Conservation (phyloP, 1,139 yeast species). For the Protomyces gravidus region DNA sequence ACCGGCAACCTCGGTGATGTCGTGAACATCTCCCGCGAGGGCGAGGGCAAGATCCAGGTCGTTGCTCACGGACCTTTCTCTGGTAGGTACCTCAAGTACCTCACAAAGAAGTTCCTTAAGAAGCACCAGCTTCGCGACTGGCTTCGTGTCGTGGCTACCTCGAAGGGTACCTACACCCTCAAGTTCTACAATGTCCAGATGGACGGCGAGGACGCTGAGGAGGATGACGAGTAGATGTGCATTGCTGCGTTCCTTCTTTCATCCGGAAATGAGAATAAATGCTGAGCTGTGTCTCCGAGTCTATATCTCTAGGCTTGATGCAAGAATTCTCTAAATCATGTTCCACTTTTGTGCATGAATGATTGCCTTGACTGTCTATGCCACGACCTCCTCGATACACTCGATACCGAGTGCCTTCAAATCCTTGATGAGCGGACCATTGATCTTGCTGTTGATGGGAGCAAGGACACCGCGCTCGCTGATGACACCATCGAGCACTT, state of each 20-base stretch:
- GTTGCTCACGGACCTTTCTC: conserved; percentile 93
- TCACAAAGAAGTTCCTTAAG: conserved; percentile 30
- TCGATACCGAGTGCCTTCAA: conserved; percentile 83
- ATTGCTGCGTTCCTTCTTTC: not conserved
- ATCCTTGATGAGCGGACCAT: conserved; percentile 83
- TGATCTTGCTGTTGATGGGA: conserved; percentile 85
- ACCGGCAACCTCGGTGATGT: conserved; percentile 96
- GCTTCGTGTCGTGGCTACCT: conserved; percentile 97
- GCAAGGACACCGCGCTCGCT: conserved; percentile 77
- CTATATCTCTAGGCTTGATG: conserved; percentile 17
- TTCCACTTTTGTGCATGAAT: too few species aligned
- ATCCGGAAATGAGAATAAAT: not conserved
- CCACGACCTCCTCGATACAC: conserved; percentile 73
- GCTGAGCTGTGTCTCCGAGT: conserved; percentile 29
- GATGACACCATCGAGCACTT: conserved; percentile 79
- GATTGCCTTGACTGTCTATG: conserved; percentile 27
- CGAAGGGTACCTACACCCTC: conserved; percentile 95
- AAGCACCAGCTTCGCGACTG: conserved; percentile 64
- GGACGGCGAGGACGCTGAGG: conserved; percentile 84
- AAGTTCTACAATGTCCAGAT: conserved; percentile 99
- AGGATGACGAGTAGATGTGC: conserved; percentile 36
- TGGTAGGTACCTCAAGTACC: conserved; percentile 56
- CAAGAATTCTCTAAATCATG: conserved; percentile 18
- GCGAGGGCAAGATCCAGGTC: conserved; percentile 73
- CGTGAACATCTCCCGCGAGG: conserved; percentile 81